Base-by-base conservation (phyloP, 1,284 basidiomycete species). In the Ceratobasidium theobromae region DNA sequence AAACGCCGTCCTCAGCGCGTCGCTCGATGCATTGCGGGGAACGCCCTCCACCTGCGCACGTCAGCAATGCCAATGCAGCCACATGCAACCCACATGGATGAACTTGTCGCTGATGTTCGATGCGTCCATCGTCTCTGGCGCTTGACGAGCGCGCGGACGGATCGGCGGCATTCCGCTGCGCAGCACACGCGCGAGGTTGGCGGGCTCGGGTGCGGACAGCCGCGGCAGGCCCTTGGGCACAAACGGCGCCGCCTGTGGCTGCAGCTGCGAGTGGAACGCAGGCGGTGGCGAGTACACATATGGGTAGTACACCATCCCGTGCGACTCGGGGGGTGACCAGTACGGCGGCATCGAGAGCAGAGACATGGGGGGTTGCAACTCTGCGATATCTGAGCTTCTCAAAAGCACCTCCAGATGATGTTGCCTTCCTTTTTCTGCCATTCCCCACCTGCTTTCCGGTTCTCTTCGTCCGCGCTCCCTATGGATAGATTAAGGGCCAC, bases 41-140 rank as follows among this genome's bases (percentile, higher is more conserved):
- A 68, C 54, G 27, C 38, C 48, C 23, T 51, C 54, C 65, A 68
- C 60, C 67, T 68, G 55, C 16, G 3, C 21, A 23, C 12, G 43
- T 58, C 18, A 58, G 55, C 33, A n/a, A 18, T 14, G 54, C 4
- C 12, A 18, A 4, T 27, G 3, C 11, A 32, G 16, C 25, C 6
- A 58, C 5, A 46, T 14, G 30, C 11, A 58, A n/a, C 55, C 32
- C n/a, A 58, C 55, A 23, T 58, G 48, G 55, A 58, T 30, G 23
- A 58, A 58, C 28, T 58, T 58, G 55, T 58, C 55, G 55, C 55
- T 58, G n/a, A 58, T 48, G 55, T 28, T 35, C 5, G 55, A 58
- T 18, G 41, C 4, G 25, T 58, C 55, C 55, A 58, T 58, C 23
- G 12, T 33, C 2, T 58, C 54, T 16, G 53, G 11, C 32, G 51